Evolutionary conservation across 169 alveolate species (phyloP), one percentile per base, ranked within the genome.

Genomic region (Besnoitia besnoiti): DNA sequence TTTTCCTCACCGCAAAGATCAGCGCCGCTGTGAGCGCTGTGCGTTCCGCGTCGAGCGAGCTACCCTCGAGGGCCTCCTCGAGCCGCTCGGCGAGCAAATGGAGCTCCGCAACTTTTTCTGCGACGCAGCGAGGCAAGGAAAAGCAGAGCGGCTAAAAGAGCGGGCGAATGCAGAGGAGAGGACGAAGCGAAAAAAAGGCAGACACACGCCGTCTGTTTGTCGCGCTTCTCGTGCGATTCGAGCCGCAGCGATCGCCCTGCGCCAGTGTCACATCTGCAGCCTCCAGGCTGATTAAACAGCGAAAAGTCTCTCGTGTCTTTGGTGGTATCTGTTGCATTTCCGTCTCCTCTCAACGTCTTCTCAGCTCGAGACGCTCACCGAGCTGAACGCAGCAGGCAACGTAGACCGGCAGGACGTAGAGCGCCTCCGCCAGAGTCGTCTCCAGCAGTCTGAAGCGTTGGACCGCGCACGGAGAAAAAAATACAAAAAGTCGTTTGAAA

Each of bases 21-120:
- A 55, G 67, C 30, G 67, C 67, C 12, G 67, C 67, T 16, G 67
- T 55, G 67, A 55, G 67, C 67, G 67, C 30, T n/a, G 67, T 55
- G 4, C 67, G 12, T n/a, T 55, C 67, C 33, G 33, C 67, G 67
- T 55, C 67, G 33, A n/a, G 33, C 30, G 24, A n/a, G n/a, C 33
- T n/a, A 19, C 67, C 67, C 67, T 55, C 30, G 3, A 55, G 46
- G 8, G 82, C 46, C 44, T 73, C 82, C n/a, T 37, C 82, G 24
- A 73, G 82, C n/a, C 46, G 16, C 82, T 73, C 82, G 27, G 47
- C 12, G 44, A 73, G 82, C 46, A 73, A n/a, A n/a, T 73, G 82
- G 21, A 73, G 82, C 82, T 73, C 82, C 10, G 82, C 82, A n/a
- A 73, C 82, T n/a, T 73, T 73, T 42, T 73, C 82, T 73, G 82